Evolutionary conservation across 2,329 filamentous ascomycete genomes (phyloP), one percentile per base, ranked within the genome.

Genomic region (Trichoderma semiorbis): DNA sequence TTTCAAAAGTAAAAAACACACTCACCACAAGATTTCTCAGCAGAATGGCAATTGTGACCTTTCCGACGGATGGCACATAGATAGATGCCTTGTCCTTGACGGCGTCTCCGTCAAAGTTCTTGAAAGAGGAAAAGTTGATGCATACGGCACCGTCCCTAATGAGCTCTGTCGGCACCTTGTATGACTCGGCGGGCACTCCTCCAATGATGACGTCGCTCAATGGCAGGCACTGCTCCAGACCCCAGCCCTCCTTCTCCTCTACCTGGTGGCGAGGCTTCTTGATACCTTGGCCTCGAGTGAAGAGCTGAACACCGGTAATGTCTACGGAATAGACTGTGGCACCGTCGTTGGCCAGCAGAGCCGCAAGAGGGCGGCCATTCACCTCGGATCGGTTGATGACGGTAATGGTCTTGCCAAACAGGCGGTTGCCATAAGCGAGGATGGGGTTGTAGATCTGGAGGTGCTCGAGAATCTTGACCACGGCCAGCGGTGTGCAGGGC

Each of bases 321-420:
- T 99, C 96, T 71, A 98, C 93, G 66, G 93, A 97, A 86, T 98
- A 98, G 14, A 99, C 96, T 39, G 91, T 93, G 7, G 96, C 96
- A 70, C 96, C 96, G 78, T 99, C 96, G 80, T 99, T 99, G 72
- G 96, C 96, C 55, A 99, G 87, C 73, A 99, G 86, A 16, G 96
- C 96, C 6, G 96, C 96, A 43, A 99, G 87, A 16, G 96, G 96
- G 30, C 96, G 88, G 53, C 96, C 96, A 68, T 98, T 97, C 75
- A 98, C 96, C 84, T 99, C 96, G 72, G 92, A 96, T 71, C 96
- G 89, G 84, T 99, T 99, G 80, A 98, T 95, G 72, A 99, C 94
- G 36, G 95, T 98, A 75, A 99, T 94, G 2, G 94, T 97, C 82
- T 95, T 93, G 32, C 96, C 96, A 78, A 95, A 97, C 10, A 99